A percentile compares a stretch with the other conserved stretches of the same genome.
Evolutionary conservation across 129 eudicot species (phyloP).

Genomic region (carrot (Daucus carota)): DH1_v3.0 NC_030389.2:43587501-43588000

Average conservation of each 20-base stretch:
- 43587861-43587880: too few species aligned
- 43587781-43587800: background rate
- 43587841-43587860: too few species aligned
- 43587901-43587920: too few species aligned
- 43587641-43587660: background rate
- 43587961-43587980: background rate
- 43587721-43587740: slow-evolving; percentile 4
- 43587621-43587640: background rate
- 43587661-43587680: background rate
- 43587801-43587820: background rate
- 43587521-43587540: too few species aligned
- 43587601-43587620: background rate
- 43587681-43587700: background rate
- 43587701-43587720: background rate
- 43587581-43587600: background rate
- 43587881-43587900: too few species aligned
- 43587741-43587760: background rate
- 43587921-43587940: too few species aligned
- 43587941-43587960: too few species aligned
- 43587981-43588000: too few species aligned
- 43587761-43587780: background rate
- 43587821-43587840: background rate
- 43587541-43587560: background rate
- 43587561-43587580: too few species aligned
- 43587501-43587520: too few species aligned